Evolutionary conservation across 1,139 yeast genomes (phyloP).

Genomic region (Nakaseomyces uthaithaninus): DNA sequence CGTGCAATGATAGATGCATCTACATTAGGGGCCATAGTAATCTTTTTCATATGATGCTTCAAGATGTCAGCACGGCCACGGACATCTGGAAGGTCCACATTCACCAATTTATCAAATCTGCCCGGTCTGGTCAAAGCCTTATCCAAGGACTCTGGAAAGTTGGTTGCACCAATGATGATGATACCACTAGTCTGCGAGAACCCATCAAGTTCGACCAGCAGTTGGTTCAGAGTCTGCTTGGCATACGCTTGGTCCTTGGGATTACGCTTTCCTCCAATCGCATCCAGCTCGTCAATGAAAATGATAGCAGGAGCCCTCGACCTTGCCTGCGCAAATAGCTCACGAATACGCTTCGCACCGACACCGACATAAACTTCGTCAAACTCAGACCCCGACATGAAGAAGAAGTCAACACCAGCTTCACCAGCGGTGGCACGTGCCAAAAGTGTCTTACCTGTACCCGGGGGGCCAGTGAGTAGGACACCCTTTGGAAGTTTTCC

Average conservation of each 20-base stretch:
- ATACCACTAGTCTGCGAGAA: conserved; percentile 89
- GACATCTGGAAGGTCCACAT: conserved; percentile 94
- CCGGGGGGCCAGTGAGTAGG: conserved; percentile 95
- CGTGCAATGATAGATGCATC: conserved; percentile 87
- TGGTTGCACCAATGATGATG: conserved; percentile 94
- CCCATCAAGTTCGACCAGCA: conserved; percentile 93
- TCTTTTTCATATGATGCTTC: conserved; percentile 85
- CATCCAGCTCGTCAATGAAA: conserved; percentile 94
- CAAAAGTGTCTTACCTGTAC: conserved; percentile 95
- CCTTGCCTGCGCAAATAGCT: conserved; percentile 84
- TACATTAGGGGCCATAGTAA: conserved; percentile 75
- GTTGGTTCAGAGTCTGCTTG: conserved; percentile 91
- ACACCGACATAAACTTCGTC: conserved; percentile 98
- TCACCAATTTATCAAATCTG: conserved; percentile 90
- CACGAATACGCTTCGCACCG: conserved; percentile 96
- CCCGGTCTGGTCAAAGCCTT: conserved; percentile 98
- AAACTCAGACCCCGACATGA: conserved; percentile 97
- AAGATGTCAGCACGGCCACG: conserved; percentile 92
- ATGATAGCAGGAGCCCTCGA: conserved; percentile 95
- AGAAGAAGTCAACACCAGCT: conserved; percentile 97
- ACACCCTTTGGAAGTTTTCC: conserved; percentile 98
- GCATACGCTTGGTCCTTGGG: conserved; percentile 98
- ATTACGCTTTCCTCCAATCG: conserved; percentile 95
- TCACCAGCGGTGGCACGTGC: conserved; percentile 99
- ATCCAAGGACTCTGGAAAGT: conserved; percentile 93